Percentiles rank a stretch among this genome's conserved stretches.
Conservation (phyloP, 2,329 filamentous ascomycete genomes). For the Colletotrichum higginsianum region DNA sequence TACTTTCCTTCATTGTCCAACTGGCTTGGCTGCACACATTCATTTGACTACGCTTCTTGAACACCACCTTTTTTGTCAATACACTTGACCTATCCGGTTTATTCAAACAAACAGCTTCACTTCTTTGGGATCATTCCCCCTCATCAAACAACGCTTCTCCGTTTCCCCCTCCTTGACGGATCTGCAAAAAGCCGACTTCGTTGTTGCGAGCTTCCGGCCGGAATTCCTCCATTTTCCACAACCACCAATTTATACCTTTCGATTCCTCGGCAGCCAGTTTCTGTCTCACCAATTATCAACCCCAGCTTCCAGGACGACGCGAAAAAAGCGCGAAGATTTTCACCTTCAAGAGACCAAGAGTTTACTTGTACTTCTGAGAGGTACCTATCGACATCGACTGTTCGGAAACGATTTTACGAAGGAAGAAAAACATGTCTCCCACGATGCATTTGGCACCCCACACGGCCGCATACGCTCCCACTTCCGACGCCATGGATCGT, state of each 20-base stretch:
- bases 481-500: constrained; percentile 69
- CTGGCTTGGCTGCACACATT: constrained; percentile 72
- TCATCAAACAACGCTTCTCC: constrained; percentile 32
- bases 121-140: constrained; percentile 40
- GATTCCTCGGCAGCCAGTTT: constrained; percentile 41
- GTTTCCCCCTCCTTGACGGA: constrained; percentile 40
- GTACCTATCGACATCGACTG: constrained; percentile 28
- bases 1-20: constrained; percentile 63
- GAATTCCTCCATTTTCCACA: constrained; percentile 32
- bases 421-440: constrained; percentile 62
- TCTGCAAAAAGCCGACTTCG: constrained; percentile 41
- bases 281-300: constrained; percentile 33
- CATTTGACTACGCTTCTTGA: constrained; percentile 65
- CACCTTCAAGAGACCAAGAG: constrained; percentile 18
- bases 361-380: constrained; percentile 37
- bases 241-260: constrained; percentile 31
- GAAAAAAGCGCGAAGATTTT: constrained; percentile 34
- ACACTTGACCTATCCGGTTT: constrained; percentile 45
- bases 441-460: constrained; percentile 63
- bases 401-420: constrained; percentile 49
- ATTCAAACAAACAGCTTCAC: constrained; percentile 41
- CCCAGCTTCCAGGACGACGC: constrained; percentile 39
- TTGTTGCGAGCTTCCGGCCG: constrained; percentile 40
- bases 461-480: constrained; percentile 63
- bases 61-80: constrained; percentile 49